phyloP scores from a whole-genome alignment of 345 rosid species.

The Barbarea vulgaris region DNA sequence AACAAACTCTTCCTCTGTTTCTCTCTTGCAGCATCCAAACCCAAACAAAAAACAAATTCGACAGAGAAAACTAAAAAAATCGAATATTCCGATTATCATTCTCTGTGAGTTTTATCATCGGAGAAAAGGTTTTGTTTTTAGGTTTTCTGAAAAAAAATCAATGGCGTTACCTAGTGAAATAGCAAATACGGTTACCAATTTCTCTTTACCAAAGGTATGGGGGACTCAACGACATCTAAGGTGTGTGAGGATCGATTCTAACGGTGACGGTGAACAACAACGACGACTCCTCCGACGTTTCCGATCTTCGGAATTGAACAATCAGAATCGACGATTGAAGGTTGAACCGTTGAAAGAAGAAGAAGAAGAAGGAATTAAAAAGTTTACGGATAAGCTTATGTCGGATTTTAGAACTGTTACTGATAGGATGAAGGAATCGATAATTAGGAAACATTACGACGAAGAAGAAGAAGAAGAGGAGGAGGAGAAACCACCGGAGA shows the following conservation, averaged over 20 bases:
- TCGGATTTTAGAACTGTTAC: conserved; percentile 51
- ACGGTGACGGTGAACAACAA: conserved; percentile 24
- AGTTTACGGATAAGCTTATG: conserved; percentile 53
- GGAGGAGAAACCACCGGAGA: conserved; percentile 4
- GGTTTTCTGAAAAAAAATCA: background rate
- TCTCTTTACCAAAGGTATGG: conserved; percentile 59
- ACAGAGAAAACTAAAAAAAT: background rate
- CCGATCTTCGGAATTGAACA: conserved; percentile 44
- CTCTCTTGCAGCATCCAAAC: conserved; percentile 25
- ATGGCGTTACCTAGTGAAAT: conserved; percentile 47
- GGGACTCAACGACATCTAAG: conserved; percentile 49
- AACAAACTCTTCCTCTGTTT: conserved; percentile 16
- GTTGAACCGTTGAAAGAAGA: conserved; percentile 28
- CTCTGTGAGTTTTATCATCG: background rate
- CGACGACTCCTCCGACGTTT: conserved; percentile 25
- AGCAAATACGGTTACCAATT: conserved; percentile 55
- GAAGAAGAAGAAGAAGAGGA: conserved; percentile 12
- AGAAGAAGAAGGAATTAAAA: conserved; percentile 59
- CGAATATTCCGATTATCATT: background rate
- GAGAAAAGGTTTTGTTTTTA: background rate
- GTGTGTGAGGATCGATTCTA: conserved; percentile 47
- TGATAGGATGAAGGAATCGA: conserved; percentile 45
- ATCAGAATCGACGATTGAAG: conserved; percentile 29
- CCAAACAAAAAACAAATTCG: background rate
- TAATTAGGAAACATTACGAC: conserved; percentile 34